phyloP scores from a whole-genome alignment of 1,139 yeast genomes.

The Blastobotrys proliferans region DNA sequence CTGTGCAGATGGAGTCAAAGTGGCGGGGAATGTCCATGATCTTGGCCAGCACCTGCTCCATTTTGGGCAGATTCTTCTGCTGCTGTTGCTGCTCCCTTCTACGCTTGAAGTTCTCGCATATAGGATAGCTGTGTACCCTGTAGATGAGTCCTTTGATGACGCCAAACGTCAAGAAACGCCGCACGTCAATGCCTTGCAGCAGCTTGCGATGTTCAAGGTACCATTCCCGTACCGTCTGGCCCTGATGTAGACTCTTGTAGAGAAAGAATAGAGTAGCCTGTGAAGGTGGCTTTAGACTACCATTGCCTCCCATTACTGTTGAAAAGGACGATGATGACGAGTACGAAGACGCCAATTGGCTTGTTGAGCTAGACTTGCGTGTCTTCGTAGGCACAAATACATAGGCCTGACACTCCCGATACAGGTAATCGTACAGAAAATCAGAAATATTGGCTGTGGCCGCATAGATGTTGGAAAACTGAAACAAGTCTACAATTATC shows the following conservation, averaged over 20 bases:
- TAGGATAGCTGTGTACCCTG: constrained; percentile 74
- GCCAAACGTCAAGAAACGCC: constrained; percentile 86
- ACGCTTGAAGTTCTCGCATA: constrained; percentile 38
- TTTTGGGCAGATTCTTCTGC: constrained; percentile 21
- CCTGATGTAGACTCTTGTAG: constrained; percentile 75
- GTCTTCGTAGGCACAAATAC: constrained; percentile 38
- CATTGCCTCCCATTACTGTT: constrained; percentile 16
- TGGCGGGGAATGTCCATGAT: constrained; percentile 56
- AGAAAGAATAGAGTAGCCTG: constrained; percentile 63
- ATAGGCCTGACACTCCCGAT: constrained; percentile 83
- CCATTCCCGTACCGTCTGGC: constrained; percentile 79
- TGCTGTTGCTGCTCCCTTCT: not conserved
- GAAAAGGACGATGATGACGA: constrained; percentile 24
- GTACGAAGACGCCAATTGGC: constrained; percentile 19
- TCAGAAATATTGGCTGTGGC: constrained; percentile 74
- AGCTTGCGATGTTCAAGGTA: constrained; percentile 57
- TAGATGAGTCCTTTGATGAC: constrained; percentile 75
- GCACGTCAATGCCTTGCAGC: constrained; percentile 65
- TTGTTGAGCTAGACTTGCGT: not conserved
- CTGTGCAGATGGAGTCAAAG: constrained; percentile 72
- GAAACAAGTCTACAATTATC: constrained; percentile 79
- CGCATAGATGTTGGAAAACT: constrained; percentile 82
- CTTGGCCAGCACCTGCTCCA: constrained; percentile 41
- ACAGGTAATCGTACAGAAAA: constrained; percentile 63
- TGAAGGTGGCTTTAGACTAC: constrained; percentile 23